A percentile compares a stretch with the other conserved stretches of the same genome.
These are phyloP conservation scores for Cladosporium sp. DNA, from an alignment of 2,329 filamentous ascomycete genomes.

Conservation along the genomic window DNA sequence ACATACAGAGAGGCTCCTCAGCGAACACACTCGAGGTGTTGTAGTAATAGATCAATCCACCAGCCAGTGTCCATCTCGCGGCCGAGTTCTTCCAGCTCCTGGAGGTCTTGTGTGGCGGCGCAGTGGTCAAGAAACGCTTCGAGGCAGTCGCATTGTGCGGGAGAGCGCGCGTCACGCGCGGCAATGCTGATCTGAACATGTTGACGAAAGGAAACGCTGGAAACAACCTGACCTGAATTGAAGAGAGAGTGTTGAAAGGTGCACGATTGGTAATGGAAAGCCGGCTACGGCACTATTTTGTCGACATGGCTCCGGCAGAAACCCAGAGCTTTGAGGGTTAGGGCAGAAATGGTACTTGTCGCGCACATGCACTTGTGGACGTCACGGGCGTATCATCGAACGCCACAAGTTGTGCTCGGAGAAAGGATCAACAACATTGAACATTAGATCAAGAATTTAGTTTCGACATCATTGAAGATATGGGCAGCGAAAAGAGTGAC, in stretches of 20 bases:
- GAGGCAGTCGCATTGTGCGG: slow-evolving; percentile 32
- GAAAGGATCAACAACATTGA: background rate
- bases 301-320: no score
- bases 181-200: slow-evolving; percentile 52
- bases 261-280: slow-evolving; percentile 3
- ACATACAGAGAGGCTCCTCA: slow-evolving; percentile 72
- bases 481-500: background rate
- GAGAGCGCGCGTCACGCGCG: slow-evolving; percentile 22
- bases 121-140: slow-evolving; percentile 54
- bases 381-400: background rate
- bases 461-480: no score
- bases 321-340: background rate
- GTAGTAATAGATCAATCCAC: slow-evolving; percentile 83
- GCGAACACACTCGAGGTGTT: slow-evolving; percentile 80
- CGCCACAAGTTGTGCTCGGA: no score
- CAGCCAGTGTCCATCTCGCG: slow-evolving; percentile 70
- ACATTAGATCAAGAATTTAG: no score
- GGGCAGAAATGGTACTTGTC: background rate
- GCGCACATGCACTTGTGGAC: background rate
- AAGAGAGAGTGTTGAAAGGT: background rate
- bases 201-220: slow-evolving; percentile 6
- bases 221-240: background rate
- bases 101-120: slow-evolving; percentile 59
- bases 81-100: slow-evolving; percentile 77
- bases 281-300: background rate